phyloP scores from a whole-genome alignment of 1,284 basidiomycete species.

The Phellopilus nigrolimitatus region DNA sequence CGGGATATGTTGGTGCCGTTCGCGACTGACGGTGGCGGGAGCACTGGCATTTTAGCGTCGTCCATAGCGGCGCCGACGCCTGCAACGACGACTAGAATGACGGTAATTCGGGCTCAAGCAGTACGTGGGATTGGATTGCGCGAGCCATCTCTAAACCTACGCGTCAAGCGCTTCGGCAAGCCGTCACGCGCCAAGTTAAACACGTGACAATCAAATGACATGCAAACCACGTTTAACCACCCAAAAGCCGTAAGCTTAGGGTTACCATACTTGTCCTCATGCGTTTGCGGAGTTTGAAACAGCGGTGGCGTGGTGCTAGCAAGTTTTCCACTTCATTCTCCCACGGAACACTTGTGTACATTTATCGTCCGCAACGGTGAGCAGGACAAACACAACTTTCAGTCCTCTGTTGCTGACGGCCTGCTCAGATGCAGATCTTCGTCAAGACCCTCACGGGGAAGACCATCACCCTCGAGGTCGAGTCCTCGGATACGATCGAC shows the following conservation, averaged over 20 bases:
- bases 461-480: slow-evolving; percentile 98
- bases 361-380: background rate
- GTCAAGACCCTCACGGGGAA: slow-evolving; percentile 96
- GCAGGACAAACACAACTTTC: background rate
- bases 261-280: background rate
- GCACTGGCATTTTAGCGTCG: background rate
- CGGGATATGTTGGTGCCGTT: background rate
- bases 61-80: too few relatives aligned
- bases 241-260: background rate
- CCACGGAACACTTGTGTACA: background rate
- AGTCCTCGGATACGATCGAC: slow-evolving; percentile 94
- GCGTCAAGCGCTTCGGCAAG: too few relatives aligned
- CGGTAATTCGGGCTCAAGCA: too few relatives aligned
- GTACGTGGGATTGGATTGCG: too few relatives aligned
- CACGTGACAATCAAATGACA: too few relatives aligned
- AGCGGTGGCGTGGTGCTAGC: background rate
- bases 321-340: slow-evolving; percentile 1
- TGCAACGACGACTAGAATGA: too few relatives aligned
- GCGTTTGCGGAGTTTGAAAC: background rate
- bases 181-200: too few relatives aligned
- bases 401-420: background rate
- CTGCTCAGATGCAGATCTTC: slow-evolving; percentile 82
- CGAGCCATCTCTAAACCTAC: too few relatives aligned
- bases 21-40: background rate
- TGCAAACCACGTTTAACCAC: background rate